A percentile compares a stretch with the other conserved stretches of the same genome.
phyloP scores from a whole-genome alignment of 192 early-diverging fungal species.

The Neocallimastix lanati region DNA sequence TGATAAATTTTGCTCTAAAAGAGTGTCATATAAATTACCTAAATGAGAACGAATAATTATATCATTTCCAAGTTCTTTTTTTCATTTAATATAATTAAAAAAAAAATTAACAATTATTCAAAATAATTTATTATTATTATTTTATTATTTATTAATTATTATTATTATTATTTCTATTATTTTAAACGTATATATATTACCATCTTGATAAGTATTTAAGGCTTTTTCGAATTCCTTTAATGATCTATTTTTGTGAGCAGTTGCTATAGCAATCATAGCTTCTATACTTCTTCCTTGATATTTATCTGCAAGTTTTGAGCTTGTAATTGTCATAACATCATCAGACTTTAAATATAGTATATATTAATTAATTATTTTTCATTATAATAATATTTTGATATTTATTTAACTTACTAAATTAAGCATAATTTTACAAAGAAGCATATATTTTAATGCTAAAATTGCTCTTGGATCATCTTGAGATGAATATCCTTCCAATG shows the following conservation, averaged over 20 bases:
- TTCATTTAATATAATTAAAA: no score
- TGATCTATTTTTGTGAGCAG: constrained; percentile 92
- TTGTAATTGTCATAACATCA: constrained; percentile 78
- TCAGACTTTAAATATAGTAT: no score
- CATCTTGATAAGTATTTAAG: constrained; percentile 64
- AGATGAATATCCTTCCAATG: constrained; percentile 80
- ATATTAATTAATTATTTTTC: no score
- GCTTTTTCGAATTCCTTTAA: constrained; percentile 88
- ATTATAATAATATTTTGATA: no score
- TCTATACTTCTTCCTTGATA: constrained; percentile 78
- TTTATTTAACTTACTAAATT: constrained; percentile 62
- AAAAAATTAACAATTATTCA: background rate
- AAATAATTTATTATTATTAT: no score
- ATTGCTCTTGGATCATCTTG: constrained; percentile 76
- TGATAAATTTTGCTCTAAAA: constrained; percentile 90
- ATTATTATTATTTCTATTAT: background rate
- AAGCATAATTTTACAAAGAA: constrained; percentile 98
- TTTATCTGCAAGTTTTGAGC: constrained; percentile 75
- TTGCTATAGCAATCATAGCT: constrained; percentile 85
- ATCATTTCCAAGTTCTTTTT: constrained; percentile 67
- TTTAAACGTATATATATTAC: constrained; percentile 15
- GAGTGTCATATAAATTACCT: constrained; percentile 80
- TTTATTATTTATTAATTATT: no score
- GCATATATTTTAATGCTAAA: constrained; percentile 89
- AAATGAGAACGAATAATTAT: constrained; percentile 87